Conservation (phyloP, 1,284 basidiomycete genomes). For the Papiliotrema laurentii region DNA sequence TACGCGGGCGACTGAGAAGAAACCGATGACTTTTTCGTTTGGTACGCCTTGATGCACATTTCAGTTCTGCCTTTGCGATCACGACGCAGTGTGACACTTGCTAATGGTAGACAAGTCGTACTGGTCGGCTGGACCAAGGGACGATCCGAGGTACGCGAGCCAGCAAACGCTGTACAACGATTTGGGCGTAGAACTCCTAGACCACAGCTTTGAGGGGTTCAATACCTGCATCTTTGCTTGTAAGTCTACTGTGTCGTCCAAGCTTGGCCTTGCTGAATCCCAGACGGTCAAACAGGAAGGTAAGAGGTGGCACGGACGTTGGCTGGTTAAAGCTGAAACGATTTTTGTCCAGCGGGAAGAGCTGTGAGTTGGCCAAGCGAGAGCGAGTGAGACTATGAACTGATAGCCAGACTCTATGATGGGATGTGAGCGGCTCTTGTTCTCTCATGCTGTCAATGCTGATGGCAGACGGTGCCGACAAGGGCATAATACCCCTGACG, state of each 20-base stretch:
- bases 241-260: constrained; percentile 55
- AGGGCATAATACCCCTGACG: constrained; percentile 95
- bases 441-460: not conserved
- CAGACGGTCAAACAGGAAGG: constrained; percentile 48
- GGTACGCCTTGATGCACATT: constrained; percentile 30
- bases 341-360: constrained; percentile 34
- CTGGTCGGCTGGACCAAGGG: constrained; percentile 83
- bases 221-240: constrained; percentile 97
- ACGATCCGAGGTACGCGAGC: constrained; percentile 82
- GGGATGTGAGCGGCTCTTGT: constrained; percentile 68
- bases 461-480: constrained; percentile 80
- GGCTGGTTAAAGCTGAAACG: no score
- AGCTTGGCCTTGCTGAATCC: not conserved
- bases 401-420: constrained; percentile 71
- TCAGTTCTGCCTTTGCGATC: not conserved
- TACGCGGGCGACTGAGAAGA: constrained; percentile 72
- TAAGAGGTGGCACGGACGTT: constrained; percentile 12
- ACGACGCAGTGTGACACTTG: not conserved
- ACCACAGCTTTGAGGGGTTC: constrained; percentile 94
- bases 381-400: constrained; percentile 1
- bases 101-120: constrained; percentile 72
- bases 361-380: constrained; percentile 28
- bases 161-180: constrained; percentile 94
- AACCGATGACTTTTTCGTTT: constrained; percentile 82
- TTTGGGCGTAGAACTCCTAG: constrained; percentile 86